Conservation (phyloP, 1,284 basidiomycete species). For the Sporisorium scitamineum region DNA sequence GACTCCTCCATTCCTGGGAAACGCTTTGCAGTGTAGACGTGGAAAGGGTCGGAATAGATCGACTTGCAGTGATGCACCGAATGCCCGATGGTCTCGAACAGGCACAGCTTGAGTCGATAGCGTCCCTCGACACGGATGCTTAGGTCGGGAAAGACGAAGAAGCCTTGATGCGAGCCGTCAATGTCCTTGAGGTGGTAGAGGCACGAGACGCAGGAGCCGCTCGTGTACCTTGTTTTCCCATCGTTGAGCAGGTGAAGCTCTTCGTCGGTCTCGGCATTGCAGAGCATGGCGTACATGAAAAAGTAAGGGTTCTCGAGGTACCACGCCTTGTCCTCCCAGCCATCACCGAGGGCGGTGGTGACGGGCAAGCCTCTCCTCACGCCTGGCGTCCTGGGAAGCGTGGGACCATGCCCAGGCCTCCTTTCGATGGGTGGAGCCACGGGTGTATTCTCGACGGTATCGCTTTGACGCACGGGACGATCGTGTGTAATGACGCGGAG, state of each 20-base stretch:
- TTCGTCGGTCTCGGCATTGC: constrained; percentile 74
- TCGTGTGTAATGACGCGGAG: constrained; percentile 79
- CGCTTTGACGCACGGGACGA: constrained; percentile 34
- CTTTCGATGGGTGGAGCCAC: constrained; percentile 44
- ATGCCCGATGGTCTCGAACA: constrained; percentile 85
- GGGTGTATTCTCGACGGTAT: constrained; percentile 16
- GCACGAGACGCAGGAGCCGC: constrained; percentile 88
- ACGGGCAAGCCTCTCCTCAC: constrained; percentile 57
- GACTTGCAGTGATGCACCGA: constrained; percentile 65
- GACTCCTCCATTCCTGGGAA: constrained; percentile 68
- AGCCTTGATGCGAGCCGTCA: constrained; percentile 80
- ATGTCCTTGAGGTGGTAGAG: constrained; percentile 95
- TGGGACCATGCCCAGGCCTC: constrained; percentile 34
- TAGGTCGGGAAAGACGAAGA: constrained; percentile 70
- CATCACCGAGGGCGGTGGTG: constrained; percentile 53
- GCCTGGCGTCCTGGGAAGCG: constrained; percentile 26
- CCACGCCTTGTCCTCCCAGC: constrained; percentile 68
- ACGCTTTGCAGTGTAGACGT: constrained; percentile 64
- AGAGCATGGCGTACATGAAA: constrained; percentile 68
- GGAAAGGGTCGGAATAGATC: constrained; percentile 63
- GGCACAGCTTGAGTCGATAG: constrained; percentile 82
- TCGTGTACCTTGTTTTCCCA: constrained; percentile 88
- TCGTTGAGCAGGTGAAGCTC: constrained; percentile 94
- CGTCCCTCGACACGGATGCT: constrained; percentile 82
- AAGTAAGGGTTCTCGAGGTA: constrained; percentile 66